Evolutionary conservation across 176 grass and related monocot genomes (phyloP).

Genomic region (Dendrocalamus sinicus): DNA sequence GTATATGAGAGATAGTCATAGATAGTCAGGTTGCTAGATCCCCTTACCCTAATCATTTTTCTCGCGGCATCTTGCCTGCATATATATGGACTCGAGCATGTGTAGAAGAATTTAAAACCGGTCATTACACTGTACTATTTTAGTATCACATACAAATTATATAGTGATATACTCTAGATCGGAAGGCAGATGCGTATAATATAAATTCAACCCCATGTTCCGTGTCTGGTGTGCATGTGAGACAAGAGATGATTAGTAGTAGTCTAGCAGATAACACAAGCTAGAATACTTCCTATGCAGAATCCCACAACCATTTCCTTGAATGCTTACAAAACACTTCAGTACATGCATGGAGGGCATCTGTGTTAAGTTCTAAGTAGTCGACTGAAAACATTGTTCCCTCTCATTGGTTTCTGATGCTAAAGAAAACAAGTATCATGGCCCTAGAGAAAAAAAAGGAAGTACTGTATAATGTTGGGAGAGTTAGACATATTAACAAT

Average conservation of each 20-base stretch:
- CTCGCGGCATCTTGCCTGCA: not conserved
- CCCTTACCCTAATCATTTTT: not conserved
- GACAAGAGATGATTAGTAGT: constrained; percentile 30
- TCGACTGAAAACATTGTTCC: constrained; percentile 18
- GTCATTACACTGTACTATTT: constrained; percentile 7
- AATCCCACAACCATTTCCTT: constrained; percentile 27
- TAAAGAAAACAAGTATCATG: constrained; percentile 4
- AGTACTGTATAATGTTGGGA: constrained; percentile 8
- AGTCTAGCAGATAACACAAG: constrained; percentile 7
- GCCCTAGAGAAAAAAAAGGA: not conserved
- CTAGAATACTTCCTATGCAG: constrained; percentile 23
- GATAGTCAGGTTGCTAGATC: constrained; percentile 17
- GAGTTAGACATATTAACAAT: not conserved
- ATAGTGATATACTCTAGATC: constrained; percentile 15
- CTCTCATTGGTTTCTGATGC: constrained; percentile 7
- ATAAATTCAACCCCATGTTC: constrained; percentile 45
- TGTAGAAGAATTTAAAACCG: constrained; percentile 33
- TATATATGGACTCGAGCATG: not conserved
- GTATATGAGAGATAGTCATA: too few species aligned
- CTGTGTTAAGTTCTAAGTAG: not conserved
- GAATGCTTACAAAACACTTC: constrained; percentile 12
- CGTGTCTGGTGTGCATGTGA: constrained; percentile 49
- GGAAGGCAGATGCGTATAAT: constrained; percentile 27
- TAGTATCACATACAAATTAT: not conserved
- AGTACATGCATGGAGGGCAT: not conserved